These are phyloP conservation scores for Tricholoma furcatifolium DNA, from an alignment of 768 basidiomycete species.

Conservation along the genomic window DNA sequence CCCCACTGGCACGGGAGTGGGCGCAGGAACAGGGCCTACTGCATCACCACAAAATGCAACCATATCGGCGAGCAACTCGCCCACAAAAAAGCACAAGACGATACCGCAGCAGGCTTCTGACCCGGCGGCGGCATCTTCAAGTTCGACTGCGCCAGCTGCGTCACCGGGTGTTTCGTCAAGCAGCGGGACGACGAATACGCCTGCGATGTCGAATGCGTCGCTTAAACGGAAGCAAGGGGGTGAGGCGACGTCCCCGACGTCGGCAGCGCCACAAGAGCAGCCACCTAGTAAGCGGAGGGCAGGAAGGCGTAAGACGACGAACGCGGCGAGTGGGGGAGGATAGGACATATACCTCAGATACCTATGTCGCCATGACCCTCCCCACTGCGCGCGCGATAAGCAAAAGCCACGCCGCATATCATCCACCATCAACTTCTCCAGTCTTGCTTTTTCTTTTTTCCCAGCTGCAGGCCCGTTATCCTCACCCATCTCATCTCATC, in stretches of 20 bases:
- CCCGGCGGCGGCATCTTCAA: constrained; percentile 31
- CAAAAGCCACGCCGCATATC: no score
- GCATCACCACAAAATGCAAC: constrained; percentile 53
- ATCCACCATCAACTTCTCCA: neutral
- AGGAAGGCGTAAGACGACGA: constrained; percentile 56
- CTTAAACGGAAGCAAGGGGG: constrained; percentile 55
- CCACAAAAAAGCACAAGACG: constrained; percentile 64
- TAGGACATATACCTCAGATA: no score
- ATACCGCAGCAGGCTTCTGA: constrained; percentile 33
- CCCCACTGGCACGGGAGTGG: constrained; percentile 10
- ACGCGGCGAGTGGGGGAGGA: constrained; percentile 32
- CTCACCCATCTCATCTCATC: no score
- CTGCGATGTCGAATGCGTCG: constrained; percentile 45
- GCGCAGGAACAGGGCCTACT: constrained; percentile 23
- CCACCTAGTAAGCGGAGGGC: constrained; percentile 48
- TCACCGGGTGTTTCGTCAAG: constrained; percentile 29
- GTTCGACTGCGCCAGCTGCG: constrained; percentile 32
- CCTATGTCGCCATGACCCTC: no score
- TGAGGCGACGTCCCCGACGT: constrained; percentile 50
- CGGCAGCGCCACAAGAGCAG: constrained; percentile 38
- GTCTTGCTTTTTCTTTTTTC: neutral
- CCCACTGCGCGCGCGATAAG: no score
- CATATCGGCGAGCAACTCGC: constrained; percentile 51
- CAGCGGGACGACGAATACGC: constrained; percentile 45
- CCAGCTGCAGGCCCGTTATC: neutral